Evolutionary conservation across 371 early-diverging fungal species (phyloP).

Genomic region (Circinella umbellata): DNA sequence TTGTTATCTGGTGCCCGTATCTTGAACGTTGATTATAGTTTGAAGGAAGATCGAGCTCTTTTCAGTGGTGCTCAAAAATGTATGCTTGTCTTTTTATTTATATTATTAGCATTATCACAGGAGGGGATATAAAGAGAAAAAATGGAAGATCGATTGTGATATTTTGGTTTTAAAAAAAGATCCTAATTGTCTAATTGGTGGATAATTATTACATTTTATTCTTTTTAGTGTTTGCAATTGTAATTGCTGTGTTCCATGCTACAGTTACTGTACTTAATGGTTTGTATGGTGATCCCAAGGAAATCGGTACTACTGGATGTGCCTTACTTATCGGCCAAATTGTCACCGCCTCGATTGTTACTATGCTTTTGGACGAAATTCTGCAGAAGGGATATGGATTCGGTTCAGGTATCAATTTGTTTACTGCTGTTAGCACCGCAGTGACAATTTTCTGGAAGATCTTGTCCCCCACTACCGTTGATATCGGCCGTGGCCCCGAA

Average conservation of each 20-base stretch:
- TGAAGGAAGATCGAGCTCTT: slow-evolving; percentile 98
- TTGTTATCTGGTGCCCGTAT: slow-evolving; percentile 95
- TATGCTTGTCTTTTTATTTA: slow-evolving; percentile 42
- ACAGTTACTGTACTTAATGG: slow-evolving; percentile 98
- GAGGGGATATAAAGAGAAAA: neutral
- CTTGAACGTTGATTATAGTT: slow-evolving; percentile 96
- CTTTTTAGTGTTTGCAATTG: slow-evolving; percentile 80
- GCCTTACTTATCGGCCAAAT: slow-evolving; percentile 95
- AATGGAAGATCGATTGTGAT: no score
- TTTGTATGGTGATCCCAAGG: slow-evolving; percentile 95
- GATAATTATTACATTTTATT: no score
- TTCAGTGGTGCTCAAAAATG: slow-evolving; percentile 98
- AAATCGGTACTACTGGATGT: slow-evolving; percentile 94
- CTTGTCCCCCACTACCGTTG: slow-evolving; percentile 95
- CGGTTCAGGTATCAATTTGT: slow-evolving; percentile 99
- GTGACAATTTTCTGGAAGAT: slow-evolving; percentile 99
- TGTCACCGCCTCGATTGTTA: slow-evolving; percentile 96
- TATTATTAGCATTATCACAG: no score
- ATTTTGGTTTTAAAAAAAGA: neutral
- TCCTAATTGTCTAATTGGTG: neutral
- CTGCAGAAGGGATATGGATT: slow-evolving; percentile 99
- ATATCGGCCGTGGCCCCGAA: slow-evolving; percentile 98
- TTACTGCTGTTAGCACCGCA: slow-evolving; percentile 99
- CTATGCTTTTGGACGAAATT: slow-evolving; percentile 99
- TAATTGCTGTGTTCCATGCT: slow-evolving; percentile 98